Evolutionary conservation across 208 protist species (phyloP), one percentile per base, ranked within the genome.

Genomic region (Trypanosoma lewisi): DNA sequence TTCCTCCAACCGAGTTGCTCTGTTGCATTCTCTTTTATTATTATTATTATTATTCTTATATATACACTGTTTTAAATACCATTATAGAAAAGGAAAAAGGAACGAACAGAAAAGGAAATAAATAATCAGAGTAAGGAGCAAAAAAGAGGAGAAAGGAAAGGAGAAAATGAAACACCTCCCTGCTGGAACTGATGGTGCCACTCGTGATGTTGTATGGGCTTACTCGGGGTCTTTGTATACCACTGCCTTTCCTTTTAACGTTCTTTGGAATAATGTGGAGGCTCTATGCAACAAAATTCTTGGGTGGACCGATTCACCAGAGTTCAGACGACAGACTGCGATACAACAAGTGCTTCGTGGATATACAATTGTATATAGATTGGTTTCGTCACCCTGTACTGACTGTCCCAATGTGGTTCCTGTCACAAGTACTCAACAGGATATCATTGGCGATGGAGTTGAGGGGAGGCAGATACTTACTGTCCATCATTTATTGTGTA

Each of bases 381-480:
- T 72, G 50, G 66, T 72, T 65, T 72, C 66, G 39, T 21, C 50
- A 19, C 66, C 48, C 49, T 91, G 80, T 70, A 47, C 56, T 1
- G 85, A 91, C 27, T 86, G 82, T 52, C 88, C 88, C 8, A 67
- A 79, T 7, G 70, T 94, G 27, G 80, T 90, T 27, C 72, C 78
- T 52, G 78, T 44, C 12, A 75, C 47, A 79, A 64, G 48, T 73
- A 50, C 50, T 59, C 69, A 51, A 70, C 70, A 55, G 53, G 48
- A 70, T n/a, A 80, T 91, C 8, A 68, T 82, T 52, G 82, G 82
- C 21, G 71, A 80, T 21, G 75, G 69, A 12, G 67, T 47, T 53
- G 82, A 89, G 49, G 83, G 82, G 54, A 94, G 83, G 1, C 88
- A 94, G 44, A 75, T 87, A 30, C 77, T 94, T 36, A 83, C 90